Percentiles rank a stretch among this genome's conserved stretches.
Evolutionary conservation across 2,329 filamentous ascomycete genomes (phyloP).

Genomic region (Gaeumannomyces sp.): DNA sequence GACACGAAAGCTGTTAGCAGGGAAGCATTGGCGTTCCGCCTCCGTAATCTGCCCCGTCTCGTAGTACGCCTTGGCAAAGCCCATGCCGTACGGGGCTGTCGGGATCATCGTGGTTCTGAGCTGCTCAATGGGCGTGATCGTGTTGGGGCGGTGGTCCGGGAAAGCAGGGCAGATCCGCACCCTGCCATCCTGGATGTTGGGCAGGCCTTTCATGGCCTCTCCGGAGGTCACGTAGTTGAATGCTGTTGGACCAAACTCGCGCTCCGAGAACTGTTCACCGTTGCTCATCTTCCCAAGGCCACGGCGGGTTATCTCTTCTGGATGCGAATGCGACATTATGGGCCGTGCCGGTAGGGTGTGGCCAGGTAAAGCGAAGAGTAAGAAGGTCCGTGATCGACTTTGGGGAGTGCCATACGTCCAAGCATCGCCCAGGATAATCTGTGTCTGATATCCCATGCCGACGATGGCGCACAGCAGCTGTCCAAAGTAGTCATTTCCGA

Average conservation of each 20-base stretch:
- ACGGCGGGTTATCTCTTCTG: slow-evolving; percentile 21
- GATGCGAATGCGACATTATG: slow-evolving; percentile 56
- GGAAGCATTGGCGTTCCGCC: slow-evolving; percentile 35
- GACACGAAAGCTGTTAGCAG: slow-evolving; percentile 12
- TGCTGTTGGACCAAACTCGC: slow-evolving; percentile 45
- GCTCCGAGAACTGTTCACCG: slow-evolving; percentile 49
- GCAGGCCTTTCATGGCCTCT: slow-evolving; percentile 55
- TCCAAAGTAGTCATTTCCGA: slow-evolving; percentile 56
- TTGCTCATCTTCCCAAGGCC: slow-evolving; percentile 55
- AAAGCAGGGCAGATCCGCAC: slow-evolving; percentile 54
- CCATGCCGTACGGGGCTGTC: slow-evolving; percentile 47
- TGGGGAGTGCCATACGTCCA: slow-evolving; percentile 65
- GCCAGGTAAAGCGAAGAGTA: slow-evolving; percentile 65
- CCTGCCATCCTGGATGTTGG: slow-evolving; percentile 54
- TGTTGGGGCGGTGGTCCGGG: slow-evolving; percentile 60
- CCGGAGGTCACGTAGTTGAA: slow-evolving; percentile 51
- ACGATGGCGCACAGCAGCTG: slow-evolving; percentile 69
- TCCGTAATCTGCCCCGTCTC: slow-evolving; percentile 29
- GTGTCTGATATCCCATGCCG: slow-evolving; percentile 69
- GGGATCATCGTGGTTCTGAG: slow-evolving; percentile 53
- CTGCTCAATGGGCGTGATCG: slow-evolving; percentile 33
- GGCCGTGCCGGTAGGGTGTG: slow-evolving; percentile 50
- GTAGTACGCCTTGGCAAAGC: slow-evolving; percentile 40
- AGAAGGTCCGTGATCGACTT: slow-evolving; percentile 60
- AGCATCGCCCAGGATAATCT: slow-evolving; percentile 61